Evolutionary conservation across 768 basidiomycete species (phyloP).

Genomic region (Arthromyces matolae): DNA sequence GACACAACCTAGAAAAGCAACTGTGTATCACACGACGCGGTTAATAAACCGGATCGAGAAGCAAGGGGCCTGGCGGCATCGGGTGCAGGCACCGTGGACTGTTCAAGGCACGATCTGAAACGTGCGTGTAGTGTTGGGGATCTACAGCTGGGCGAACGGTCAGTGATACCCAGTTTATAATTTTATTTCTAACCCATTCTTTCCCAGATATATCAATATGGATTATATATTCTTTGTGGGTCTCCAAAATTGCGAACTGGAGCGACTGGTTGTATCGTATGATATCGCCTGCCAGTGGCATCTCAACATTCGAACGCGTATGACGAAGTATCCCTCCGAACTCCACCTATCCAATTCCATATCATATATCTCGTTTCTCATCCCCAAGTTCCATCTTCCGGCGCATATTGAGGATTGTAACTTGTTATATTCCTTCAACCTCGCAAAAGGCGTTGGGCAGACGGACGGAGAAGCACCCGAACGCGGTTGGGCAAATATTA

Average conservation of each 20-base stretch:
- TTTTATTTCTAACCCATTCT: neutral
- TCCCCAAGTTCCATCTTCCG: too few species aligned
- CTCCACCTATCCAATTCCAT: too few species aligned
- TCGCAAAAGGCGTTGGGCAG: too few species aligned
- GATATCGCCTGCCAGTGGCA: too few species aligned
- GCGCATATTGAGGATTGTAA: constrained; percentile 16
- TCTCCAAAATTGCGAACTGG: constrained; percentile 13
- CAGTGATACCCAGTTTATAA: neutral
- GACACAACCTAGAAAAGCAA: neutral
- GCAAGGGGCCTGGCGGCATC: constrained; percentile 2
- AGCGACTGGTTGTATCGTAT: too few species aligned
- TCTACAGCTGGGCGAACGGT: constrained; percentile 14
- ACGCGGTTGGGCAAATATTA: too few species aligned
- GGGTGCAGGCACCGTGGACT: constrained; percentile 19
- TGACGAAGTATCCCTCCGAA: too few species aligned
- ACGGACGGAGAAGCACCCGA: too few species aligned
- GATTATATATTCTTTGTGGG: constrained; percentile 12
- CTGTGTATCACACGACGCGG: constrained; percentile 4
- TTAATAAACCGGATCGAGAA: constrained; percentile 5
- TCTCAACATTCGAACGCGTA: too few species aligned
- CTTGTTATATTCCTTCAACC: constrained; percentile 20
- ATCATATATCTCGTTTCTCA: too few species aligned
- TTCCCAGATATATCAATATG: constrained; percentile 12
- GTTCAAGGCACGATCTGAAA: constrained; percentile 19
- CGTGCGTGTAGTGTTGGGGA: constrained; percentile 11